A percentile compares a stretch with the other conserved stretches of the same genome.
Conservation (phyloP, 805 yeast species). For the Scheffersomyces amazonensis region DNA sequence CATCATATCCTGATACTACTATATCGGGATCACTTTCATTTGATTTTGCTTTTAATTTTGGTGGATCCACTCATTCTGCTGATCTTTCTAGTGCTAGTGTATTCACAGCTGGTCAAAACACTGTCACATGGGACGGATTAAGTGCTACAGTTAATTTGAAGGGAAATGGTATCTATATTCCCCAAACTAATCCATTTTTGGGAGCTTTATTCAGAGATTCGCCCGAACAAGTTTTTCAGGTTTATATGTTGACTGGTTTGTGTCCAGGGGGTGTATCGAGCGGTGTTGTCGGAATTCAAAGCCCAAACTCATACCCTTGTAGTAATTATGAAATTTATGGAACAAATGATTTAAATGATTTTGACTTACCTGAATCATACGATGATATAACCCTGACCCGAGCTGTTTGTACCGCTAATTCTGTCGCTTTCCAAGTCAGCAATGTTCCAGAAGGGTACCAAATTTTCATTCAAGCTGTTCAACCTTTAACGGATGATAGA, state of each 20-base stretch:
- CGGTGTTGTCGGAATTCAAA: constrained; percentile 10
- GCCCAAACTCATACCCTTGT: constrained; percentile 11
- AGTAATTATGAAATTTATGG: constrained; percentile 6
- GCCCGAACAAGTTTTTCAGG: constrained; percentile 11
- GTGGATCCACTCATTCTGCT: constrained; percentile 10
- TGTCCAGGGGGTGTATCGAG: constrained; percentile 11
- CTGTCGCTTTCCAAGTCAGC: constrained; percentile 4
- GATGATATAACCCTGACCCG: constrained; percentile 1
- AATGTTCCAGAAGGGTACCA: constrained; percentile 9
- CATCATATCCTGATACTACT: constrained; percentile 1
- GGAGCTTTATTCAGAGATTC: constrained; percentile 13
- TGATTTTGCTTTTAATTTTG: constrained; percentile 21
- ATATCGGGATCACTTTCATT: constrained; percentile 18
- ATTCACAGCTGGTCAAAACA: constrained; percentile 15
- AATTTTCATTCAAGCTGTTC: constrained; percentile 12
- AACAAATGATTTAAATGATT: constrained; percentile 11
- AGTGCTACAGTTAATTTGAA: constrained; percentile 4
- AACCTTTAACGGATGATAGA: constrained; percentile 4
- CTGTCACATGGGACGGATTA: constrained; percentile 13
- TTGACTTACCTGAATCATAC: constrained; percentile 11
- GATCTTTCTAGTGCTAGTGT: constrained; percentile 16
- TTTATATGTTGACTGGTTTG: constrained; percentile 10
- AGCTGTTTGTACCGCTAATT: constrained; percentile 3
- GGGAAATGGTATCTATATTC: not conserved
- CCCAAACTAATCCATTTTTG: constrained; percentile 5